A percentile compares a stretch with the other conserved stretches of the same genome.
phyloP scores from a whole-genome alignment of 345 rosid genomes.

The Eucalyptus marginata region DNA sequence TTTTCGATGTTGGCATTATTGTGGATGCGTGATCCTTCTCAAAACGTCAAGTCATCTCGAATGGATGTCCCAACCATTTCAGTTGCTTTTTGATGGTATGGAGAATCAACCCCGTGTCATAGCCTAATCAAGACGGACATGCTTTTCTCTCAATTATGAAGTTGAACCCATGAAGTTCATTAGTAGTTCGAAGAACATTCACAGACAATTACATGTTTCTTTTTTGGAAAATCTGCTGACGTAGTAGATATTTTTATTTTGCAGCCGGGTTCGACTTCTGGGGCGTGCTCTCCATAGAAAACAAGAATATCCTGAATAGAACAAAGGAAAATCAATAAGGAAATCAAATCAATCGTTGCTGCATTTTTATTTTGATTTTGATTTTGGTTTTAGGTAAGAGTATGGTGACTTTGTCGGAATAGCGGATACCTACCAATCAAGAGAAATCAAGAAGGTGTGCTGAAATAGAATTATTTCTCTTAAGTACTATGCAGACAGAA shows the following conservation, averaged over 20 bases:
- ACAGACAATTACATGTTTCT: not conserved
- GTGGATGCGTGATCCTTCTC: not conserved
- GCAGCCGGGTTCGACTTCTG: slow-evolving; percentile 36
- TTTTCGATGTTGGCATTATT: not conserved
- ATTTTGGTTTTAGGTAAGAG: not conserved
- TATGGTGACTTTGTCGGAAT: not conserved
- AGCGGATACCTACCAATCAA: not conserved
- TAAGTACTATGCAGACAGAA: not conserved
- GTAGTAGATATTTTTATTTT: not conserved
- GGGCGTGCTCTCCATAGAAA: slow-evolving; percentile 12
- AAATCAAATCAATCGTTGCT: not conserved
- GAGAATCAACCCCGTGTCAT: not conserved
- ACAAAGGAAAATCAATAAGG: not conserved
- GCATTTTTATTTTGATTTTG: not conserved
- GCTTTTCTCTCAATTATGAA: not conserved
- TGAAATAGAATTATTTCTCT: not conserved
- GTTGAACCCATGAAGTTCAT: not conserved
- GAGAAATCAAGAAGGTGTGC: not conserved
- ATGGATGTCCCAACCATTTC: not conserved
- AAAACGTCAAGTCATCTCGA: not conserved
- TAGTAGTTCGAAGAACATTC: not conserved
- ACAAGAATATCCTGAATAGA: not conserved
- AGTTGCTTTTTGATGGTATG: not conserved
- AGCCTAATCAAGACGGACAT: not conserved
- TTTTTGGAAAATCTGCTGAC: not conserved